Conservation (phyloP, 345 rosid species). For the Bruguiera parviflora region DNA sequence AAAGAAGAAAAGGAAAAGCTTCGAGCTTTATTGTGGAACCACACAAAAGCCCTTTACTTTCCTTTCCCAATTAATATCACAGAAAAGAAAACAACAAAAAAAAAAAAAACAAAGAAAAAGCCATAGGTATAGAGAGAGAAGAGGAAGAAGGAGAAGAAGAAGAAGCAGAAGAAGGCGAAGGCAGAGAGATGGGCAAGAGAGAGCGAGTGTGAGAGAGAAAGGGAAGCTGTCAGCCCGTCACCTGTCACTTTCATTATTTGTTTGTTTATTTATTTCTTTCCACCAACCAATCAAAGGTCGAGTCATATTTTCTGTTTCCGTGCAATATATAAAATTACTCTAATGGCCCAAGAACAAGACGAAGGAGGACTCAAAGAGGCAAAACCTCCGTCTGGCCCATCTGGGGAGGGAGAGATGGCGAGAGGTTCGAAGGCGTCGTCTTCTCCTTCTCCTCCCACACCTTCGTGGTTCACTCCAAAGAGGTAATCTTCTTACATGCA, state of each 20-base stretch:
- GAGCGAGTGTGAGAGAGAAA: not conserved
- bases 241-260: not conserved
- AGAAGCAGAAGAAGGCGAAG: not conserved
- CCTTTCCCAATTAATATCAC: too few relatives aligned
- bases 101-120: not conserved
- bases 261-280: not conserved
- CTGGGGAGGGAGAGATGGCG: constrained; percentile 30
- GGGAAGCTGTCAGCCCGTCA: not conserved
- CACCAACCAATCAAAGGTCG: not conserved
- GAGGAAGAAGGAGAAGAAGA: too few relatives aligned
- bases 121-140: not conserved
- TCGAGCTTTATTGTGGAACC: too few relatives aligned
- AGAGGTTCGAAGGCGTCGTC: constrained; percentile 29
- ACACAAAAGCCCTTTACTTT: too few relatives aligned
- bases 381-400: constrained; percentile 19
- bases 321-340: not conserved
- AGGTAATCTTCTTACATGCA: constrained; percentile 35
- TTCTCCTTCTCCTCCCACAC: constrained; percentile 20
- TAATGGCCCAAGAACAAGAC: too few relatives aligned
- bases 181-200: not conserved
- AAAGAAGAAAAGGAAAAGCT: too few relatives aligned
- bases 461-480: constrained; percentile 82
- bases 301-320: not conserved
- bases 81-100: not conserved
- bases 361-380: constrained; percentile 28